Base-by-base conservation (phyloP, 2,329 filamentous ascomycete species). In the Huntiella savannae region DNA sequence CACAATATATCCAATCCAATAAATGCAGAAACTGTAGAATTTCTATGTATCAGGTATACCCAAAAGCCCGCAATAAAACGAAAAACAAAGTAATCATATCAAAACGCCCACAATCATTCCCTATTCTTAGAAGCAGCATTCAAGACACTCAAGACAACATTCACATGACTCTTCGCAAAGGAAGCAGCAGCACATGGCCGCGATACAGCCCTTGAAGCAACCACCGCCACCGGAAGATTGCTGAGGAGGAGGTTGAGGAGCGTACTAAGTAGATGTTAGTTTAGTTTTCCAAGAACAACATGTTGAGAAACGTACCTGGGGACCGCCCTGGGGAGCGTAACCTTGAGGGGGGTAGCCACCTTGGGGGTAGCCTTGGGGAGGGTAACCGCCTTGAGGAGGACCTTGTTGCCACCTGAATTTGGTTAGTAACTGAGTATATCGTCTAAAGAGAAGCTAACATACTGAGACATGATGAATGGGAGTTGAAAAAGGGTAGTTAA, bases 171-270 rank as follows among this genome's bases (percentile, higher is more conserved):
- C 62, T 3, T 62, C 63, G 50, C 63, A 65, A 42, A 65, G 55
- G 61, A 62, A 65, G 50, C 63, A 65, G 55, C 63, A 65, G 56
- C 63, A 65, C 49, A 65, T 52, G 16, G 63, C 59, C 43, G 63
- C 63, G 19, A 65, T 63, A 61, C 62, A 65, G 46, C 54, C 55
- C 54, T 62, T 62, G 42, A 64, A 54, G 49, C 62, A 65, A 39
- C 62, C 62, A 52, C 62, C 60, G 52, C 60, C 62, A 58, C 63
- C 63, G 12, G 41, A 40, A 2, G 12, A n/a, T 51, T 61, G 55
- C 34, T 56, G 58, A 15, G 47, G 38, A 42, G 60, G 60, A n/a
- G 57, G 53, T 33, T 53, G 50, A 42, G 54, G 56, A 46, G 56
- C 56, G 39, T 62, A 61, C 36, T 58, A 16, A 16, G 16, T 40